phyloP scores from a whole-genome alignment of 768 basidiomycete species.

The Hydnomerulius pinastri region DNA sequence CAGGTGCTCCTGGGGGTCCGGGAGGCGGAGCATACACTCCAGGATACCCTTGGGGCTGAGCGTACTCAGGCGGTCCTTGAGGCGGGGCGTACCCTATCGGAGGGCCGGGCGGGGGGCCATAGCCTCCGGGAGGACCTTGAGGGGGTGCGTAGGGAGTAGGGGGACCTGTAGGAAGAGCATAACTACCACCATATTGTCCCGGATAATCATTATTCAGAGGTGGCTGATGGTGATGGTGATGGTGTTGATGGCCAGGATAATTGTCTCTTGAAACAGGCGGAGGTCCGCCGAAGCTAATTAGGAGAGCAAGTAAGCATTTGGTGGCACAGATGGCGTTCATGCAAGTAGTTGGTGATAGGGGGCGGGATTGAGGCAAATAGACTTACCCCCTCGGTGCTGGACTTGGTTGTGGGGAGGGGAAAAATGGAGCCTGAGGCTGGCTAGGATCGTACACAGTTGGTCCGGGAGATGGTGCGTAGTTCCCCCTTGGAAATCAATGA shows the following conservation, averaged over 20 bases:
- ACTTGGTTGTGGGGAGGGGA: constrained; percentile 5
- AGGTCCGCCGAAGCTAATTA: constrained; percentile 15
- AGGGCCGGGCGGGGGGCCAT: constrained; percentile 28
- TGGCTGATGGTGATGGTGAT: constrained; percentile 38
- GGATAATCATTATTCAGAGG: constrained; percentile 29
- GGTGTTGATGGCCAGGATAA: constrained; percentile 48
- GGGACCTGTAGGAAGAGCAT: constrained; percentile 10
- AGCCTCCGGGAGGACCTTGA: constrained; percentile 16
- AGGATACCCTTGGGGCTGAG: constrained; percentile 13
- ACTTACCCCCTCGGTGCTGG: constrained; percentile 15
- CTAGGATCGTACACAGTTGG: constrained; percentile 1
- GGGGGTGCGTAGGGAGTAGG: constrained; percentile 2
- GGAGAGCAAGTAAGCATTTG: not conserved
- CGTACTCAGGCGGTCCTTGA: constrained; percentile 18
- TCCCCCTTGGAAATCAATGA: not conserved
- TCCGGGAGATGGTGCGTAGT: not conserved
- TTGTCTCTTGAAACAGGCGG: constrained; percentile 32
- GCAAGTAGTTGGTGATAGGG: not conserved
- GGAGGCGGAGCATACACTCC: constrained; percentile 3
- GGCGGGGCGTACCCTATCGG: constrained; percentile 12
- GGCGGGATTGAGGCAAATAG: not conserved
- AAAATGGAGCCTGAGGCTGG: not conserved
- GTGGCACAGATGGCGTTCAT: not conserved
- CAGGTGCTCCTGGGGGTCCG: constrained; percentile 7
- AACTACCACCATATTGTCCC: constrained; percentile 24